phyloP scores from a whole-genome alignment of 768 basidiomycete species.

The Neoboletus magnificus region DNA sequence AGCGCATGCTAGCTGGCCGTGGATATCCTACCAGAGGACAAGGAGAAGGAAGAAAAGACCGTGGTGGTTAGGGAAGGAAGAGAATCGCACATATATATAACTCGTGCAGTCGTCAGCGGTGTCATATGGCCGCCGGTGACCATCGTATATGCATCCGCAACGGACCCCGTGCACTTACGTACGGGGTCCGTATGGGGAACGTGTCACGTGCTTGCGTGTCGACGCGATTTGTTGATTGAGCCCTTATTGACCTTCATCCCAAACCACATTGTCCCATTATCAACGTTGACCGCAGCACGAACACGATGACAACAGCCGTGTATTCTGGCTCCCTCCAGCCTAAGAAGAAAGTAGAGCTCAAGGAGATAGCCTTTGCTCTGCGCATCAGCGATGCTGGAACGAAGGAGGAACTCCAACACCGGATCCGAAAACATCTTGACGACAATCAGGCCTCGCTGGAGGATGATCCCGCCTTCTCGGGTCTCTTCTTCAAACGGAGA shows the following conservation, averaged over 20 bases:
- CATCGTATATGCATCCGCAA: too few species aligned
- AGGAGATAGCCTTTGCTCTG: constrained; percentile 56
- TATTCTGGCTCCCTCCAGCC: constrained; percentile 53
- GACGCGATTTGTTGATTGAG: constrained; percentile 29
- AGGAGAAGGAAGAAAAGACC: constrained; percentile 7
- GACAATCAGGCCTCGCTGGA: constrained; percentile 50
- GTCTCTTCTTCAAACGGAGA: constrained; percentile 46
- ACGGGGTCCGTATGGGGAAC: constrained; percentile 8
- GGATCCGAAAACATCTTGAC: constrained; percentile 64
- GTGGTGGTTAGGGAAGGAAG: constrained; percentile 18
- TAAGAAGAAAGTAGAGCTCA: constrained; percentile 72
- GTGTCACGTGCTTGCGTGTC: constrained; percentile 24
- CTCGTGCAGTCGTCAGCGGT: not conserved
- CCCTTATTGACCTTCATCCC: constrained; percentile 11
- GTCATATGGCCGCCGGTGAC: not conserved
- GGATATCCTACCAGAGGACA: constrained; percentile 34
- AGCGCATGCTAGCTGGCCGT: constrained; percentile 28
- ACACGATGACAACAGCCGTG: constrained; percentile 40
- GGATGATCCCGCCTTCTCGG: constrained; percentile 54
- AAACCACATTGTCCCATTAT: constrained; percentile 10
- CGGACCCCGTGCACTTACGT: not conserved
- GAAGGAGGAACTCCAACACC: constrained; percentile 57
- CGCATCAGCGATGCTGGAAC: constrained; percentile 53
- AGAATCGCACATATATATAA: not conserved
- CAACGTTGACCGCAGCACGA: not conserved